Base-by-base conservation (phyloP, 495 filamentous ascomycete genomes). In the Coniosporium apollinis region DNA sequence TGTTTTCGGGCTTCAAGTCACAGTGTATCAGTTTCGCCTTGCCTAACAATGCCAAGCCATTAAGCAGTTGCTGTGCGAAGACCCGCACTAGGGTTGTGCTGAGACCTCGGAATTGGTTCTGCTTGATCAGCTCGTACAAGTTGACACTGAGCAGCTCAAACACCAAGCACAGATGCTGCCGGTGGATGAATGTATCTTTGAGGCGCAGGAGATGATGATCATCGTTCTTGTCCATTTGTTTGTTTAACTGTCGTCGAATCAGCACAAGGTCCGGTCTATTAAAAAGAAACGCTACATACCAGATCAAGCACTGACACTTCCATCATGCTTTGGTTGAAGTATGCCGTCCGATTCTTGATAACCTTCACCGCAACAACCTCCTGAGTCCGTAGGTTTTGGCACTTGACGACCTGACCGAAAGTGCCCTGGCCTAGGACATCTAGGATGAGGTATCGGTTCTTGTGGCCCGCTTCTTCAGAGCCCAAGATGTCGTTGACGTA, bases 311-410 rank as follows among this genome's bases (percentile, higher is more conserved):
- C 91, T 5, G 91, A 99, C 19, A 99, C 91, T 49, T 99, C 91
- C 91, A 99, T 99, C 91, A 99, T 99, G 55, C 91, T 99, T 57
- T 99, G 91, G 50, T 99, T 99, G 65, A 99, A 99, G 50, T 99
- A 99, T 13, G 91, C 91, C 0, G 89, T 96, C 54, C 91, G 74
- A 55, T 99, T 99, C 58, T 99, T 99, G 60, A 99, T 87, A 19
- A 96, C 91, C 61, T 99, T 99, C 39, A 99, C 91, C 1, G 91
- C 91, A 18, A 99, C 87, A 22, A 99, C 91, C 56, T 99, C 91
- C 53, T 92, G 83, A 0, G 91, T 94, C 55, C 91, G 94, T 45
- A 96, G 57, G 46, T 96, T 99, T 58, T 99, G 91, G 55, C 91
- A 99, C 61, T 99, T 99, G 31, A 99, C 91, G 10, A 99, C 91